Conservation (phyloP, 176 grass and related monocot genomes). For the Cenchrus purpureus region DNA sequence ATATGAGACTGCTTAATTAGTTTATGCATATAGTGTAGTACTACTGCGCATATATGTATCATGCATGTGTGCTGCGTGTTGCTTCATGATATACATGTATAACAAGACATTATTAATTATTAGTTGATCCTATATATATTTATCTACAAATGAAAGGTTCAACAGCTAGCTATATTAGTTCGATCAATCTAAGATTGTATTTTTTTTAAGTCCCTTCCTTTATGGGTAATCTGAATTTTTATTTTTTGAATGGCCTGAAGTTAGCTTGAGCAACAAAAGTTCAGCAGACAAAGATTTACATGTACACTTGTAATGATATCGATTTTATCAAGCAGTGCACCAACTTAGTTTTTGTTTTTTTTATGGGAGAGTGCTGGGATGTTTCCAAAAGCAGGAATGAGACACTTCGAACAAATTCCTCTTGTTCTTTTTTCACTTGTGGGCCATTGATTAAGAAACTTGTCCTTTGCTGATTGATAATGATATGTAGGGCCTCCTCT, state of each 20-base stretch:
- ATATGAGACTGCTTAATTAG: neutral
- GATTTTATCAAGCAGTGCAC: conserved; percentile 3
- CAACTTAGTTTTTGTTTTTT: neutral
- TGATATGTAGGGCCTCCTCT: conserved; percentile 10
- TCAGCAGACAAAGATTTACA: neutral
- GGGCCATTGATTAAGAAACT: neutral
- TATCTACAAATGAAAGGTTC: neutral
- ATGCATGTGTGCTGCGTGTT: neutral
- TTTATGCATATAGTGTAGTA: neutral
- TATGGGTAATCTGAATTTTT: neutral
- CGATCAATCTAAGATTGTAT: neutral
- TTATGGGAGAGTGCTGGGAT: neutral
- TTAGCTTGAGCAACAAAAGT: neutral
- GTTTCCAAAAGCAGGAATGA: conserved; percentile 7
- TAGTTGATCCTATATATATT: neutral
- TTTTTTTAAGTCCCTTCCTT: neutral
- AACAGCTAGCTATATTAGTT: neutral
- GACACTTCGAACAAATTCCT: conserved; percentile 33
- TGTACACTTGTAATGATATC: neutral
- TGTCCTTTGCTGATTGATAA: neutral
- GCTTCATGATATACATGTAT: neutral
- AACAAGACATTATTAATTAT: neutral
- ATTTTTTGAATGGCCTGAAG: neutral
- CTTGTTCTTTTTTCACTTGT: neutral
- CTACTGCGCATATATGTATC: neutral